Conservation (phyloP, 2,329 filamentous ascomycete species). For the Pezicula carpinea region DNA sequence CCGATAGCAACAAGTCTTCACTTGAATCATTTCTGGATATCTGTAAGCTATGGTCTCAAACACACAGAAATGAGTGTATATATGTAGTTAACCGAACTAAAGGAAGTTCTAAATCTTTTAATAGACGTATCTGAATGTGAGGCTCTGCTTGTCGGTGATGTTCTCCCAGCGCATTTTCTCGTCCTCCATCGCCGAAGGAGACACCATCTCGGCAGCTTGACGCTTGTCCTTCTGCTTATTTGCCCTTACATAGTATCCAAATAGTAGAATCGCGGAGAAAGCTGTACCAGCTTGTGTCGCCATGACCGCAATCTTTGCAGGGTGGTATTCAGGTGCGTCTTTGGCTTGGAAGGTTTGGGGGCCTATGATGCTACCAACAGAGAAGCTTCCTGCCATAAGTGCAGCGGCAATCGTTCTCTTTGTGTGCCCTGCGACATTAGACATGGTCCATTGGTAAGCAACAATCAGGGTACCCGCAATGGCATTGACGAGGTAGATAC, state of each 20-base stretch:
- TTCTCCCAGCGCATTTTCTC: conserved; percentile 34
- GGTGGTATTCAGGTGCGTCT: conserved; percentile 45
- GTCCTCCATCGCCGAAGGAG: conserved; percentile 33
- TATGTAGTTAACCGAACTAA: too few relatives aligned
- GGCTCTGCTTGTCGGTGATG: conserved; percentile 54
- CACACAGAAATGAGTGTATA: too few relatives aligned
- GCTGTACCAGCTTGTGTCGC: conserved; percentile 31
- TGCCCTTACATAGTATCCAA: conserved; percentile 46
- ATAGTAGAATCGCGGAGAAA: conserved; percentile 37
- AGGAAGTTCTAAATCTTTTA: conserved; percentile 23
- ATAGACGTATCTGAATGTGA: conserved; percentile 48
- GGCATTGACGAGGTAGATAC: conserved; percentile 47
- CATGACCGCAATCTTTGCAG: conserved; percentile 49
- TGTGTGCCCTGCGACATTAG: conserved; percentile 45
- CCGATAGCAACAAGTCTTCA: too few relatives aligned
- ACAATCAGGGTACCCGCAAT: conserved; percentile 41
- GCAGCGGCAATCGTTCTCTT: conserved; percentile 46
- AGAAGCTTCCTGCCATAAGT: conserved; percentile 44
- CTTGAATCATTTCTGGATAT: too few relatives aligned
- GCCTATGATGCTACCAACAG: conserved; percentile 50
- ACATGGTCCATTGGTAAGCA: conserved; percentile 42
- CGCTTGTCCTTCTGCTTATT: conserved; percentile 36
- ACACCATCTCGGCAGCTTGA: conserved; percentile 27
- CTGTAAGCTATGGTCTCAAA: too few relatives aligned
- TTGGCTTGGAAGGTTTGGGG: conserved; percentile 48